Evolutionary conservation across 306 rosid species (phyloP).

Genomic region (Pueraria montana): DNA sequence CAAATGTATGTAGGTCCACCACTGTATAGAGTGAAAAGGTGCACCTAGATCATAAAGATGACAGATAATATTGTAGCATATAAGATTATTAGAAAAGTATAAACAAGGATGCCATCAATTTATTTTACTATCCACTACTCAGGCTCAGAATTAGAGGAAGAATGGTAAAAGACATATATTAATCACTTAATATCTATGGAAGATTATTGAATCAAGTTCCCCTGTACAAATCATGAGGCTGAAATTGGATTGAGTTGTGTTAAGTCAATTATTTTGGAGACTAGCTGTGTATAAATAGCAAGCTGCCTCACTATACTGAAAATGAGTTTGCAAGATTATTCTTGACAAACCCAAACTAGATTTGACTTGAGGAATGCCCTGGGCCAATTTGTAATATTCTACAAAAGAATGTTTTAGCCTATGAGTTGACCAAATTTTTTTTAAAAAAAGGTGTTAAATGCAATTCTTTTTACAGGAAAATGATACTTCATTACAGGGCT

Average conservation of each 20-base stretch:
- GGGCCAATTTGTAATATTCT: background rate
- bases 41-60: background rate
- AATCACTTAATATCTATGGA: background rate
- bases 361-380: background rate
- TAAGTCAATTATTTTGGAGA: background rate
- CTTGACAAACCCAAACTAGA: background rate
- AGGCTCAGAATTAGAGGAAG: background rate
- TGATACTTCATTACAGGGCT: background rate
- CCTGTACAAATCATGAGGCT: background rate
- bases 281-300: background rate
- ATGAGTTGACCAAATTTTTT: background rate
- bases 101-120: background rate
- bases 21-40: no score
- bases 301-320: background rate
- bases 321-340: background rate
- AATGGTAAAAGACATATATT: background rate
- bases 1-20: no score
- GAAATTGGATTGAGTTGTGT: background rate
- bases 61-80: background rate
- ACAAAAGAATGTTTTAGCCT: background rate
- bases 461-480: background rate
- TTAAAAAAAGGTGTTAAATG: background rate
- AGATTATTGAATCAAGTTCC: background rate
- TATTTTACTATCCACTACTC: background rate
- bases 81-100: background rate